Conservation (phyloP, 1,139 yeast genomes). For the Diutina ranongensis region DNA sequence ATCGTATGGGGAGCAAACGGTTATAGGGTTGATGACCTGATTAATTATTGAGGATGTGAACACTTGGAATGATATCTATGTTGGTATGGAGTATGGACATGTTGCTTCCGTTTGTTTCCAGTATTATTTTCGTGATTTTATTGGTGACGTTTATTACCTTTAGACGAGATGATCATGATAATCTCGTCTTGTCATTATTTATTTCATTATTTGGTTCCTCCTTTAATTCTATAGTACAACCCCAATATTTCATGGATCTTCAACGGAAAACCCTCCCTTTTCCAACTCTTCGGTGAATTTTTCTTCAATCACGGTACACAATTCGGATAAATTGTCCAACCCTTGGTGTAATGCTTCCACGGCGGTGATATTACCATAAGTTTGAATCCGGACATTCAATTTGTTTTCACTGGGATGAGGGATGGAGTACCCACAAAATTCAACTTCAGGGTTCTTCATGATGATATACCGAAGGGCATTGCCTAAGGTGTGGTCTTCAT, state of each 20-base stretch:
- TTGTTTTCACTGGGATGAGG: constrained; percentile 98
- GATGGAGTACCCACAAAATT: constrained; percentile 94
- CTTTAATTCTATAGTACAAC: neutral
- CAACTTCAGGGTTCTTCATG: constrained; percentile 96
- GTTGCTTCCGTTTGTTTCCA: too few relatives aligned
- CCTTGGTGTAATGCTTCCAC: constrained; percentile 91
- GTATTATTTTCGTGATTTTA: too few relatives aligned
- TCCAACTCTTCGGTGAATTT: constrained; percentile 32
- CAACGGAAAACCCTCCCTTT: constrained; percentile 36
- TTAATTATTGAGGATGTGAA: too few relatives aligned
- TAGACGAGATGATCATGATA: too few relatives aligned
- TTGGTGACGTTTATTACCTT: too few relatives aligned
- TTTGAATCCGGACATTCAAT: constrained; percentile 84
- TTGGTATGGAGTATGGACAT: too few relatives aligned
- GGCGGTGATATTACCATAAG: constrained; percentile 83
- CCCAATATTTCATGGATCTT: constrained; percentile 25
- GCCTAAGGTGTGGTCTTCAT: constrained; percentile 94
- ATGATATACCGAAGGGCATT: constrained; percentile 87
- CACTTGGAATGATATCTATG: too few relatives aligned
- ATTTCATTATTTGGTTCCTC: neutral
- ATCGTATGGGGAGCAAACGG: too few relatives aligned
- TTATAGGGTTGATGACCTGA: too few relatives aligned
- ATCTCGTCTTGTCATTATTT: neutral
- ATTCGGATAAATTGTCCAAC: constrained; percentile 55
- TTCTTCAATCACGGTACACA: constrained; percentile 4